phyloP scores from a whole-genome alignment of 140 eudicot genomes.

The Bidens hawaiensis region DNA sequence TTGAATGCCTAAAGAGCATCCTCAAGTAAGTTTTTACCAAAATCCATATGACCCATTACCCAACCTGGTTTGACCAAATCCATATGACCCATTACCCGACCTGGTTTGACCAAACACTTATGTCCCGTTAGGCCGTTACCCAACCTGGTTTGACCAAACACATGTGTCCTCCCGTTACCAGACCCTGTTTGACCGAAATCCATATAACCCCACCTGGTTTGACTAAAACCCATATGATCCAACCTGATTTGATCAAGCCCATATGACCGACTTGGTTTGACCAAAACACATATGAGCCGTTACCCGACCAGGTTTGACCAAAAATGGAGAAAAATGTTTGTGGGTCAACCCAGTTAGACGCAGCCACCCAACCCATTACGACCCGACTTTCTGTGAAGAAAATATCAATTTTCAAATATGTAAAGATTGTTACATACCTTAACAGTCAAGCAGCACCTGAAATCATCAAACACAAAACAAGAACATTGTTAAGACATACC shows the following conservation, averaged over 20 bases:
- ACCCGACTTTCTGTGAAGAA: background rate
- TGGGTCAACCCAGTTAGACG: background rate
- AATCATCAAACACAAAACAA: background rate
- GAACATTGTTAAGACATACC: background rate
- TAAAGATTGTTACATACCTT: conserved; percentile 12
- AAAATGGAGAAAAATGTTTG: background rate
- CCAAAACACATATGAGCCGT: background rate
- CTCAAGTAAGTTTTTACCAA: background rate
- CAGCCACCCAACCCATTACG: background rate
- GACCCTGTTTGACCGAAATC: background rate
- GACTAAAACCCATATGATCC: background rate
- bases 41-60: background rate
- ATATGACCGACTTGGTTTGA: background rate
- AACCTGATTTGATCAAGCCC: no score
- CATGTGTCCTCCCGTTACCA: background rate
- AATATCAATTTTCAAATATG: background rate
- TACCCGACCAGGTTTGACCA: background rate
- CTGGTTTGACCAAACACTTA: background rate
- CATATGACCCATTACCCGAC: background rate
- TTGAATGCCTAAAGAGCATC: background rate
- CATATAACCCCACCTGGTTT: background rate
- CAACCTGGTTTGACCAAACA: background rate
- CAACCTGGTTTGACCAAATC: background rate
- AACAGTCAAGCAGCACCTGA: conserved; percentile 23
- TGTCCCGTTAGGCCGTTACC: background rate